Base-by-base conservation (phyloP, 352 stramenopile genomes). In the Phytophthora brassicae region DNA sequence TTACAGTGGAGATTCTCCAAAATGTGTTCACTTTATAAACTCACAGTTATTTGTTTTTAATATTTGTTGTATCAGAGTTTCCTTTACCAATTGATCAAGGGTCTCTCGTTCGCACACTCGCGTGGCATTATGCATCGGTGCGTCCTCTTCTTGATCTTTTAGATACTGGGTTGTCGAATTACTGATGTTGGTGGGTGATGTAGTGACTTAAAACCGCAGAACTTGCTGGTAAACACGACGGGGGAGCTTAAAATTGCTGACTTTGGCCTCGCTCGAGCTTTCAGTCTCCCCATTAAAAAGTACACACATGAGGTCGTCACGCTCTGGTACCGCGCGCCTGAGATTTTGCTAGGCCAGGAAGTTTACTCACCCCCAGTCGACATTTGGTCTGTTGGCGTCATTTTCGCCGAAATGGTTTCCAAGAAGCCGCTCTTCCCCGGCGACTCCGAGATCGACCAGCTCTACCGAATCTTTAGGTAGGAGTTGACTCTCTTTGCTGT, bases 231-330 rank as follows among this genome's bases (percentile, higher is more conserved):
- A 19, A 97, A 88, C 45, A 64, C 86, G 4, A 92, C 98, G 41
- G 96, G 96, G 35, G 83, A 86, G 43, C 83, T 99, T 20, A 99
- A 99, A 72, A 96, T 99, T 41, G 96, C 96, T n/a, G 97, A 99
- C 73, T 99, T 99, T 72, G 97, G 97, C 8, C 79, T 99, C 8
- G 97, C 97, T 14, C 78, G 97, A 17, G 96, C 95, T 6, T 99
- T 99, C 68, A 98, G 95, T 69, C 88, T 98, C 33, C 97, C 97
- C 0, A 97, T 99, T 42, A 95, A 97, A 26, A 97, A 97, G 42
- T 95, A 99, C 64, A 99, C 97, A 19, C 97, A 99, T 65, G 97
- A 99, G 68, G 86, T 99, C 29, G 97, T 99, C 6, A 99, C 97
- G 41, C 84, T 99, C 8, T 99, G 97, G 97, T 99, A 99, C 74